A percentile compares a stretch with the other conserved stretches of the same genome.
These are phyloP conservation scores for Alternaria sp. DNA, from an alignment of 2,329 filamentous ascomycete species.

Conservation along the genomic window DNA sequence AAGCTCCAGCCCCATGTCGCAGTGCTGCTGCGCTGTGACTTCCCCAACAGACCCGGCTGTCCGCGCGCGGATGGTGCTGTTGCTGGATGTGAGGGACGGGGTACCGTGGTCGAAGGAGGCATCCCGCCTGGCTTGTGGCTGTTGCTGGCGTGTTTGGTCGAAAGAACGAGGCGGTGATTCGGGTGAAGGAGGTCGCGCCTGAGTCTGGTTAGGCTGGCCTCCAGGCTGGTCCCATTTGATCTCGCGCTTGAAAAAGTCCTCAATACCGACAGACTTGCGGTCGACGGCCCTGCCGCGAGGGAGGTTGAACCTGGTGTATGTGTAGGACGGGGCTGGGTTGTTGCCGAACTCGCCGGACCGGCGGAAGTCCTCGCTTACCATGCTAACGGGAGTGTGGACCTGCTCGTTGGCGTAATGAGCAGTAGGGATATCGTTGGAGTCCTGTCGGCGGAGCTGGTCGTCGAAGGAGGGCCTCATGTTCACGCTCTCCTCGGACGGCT, in stretches of 20 bases:
- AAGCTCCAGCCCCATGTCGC: slow-evolving; percentile 85
- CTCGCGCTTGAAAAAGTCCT: slow-evolving; percentile 53
- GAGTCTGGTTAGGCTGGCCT: slow-evolving; percentile 41
- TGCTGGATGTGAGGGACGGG: slow-evolving; percentile 50
- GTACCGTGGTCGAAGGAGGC: slow-evolving; percentile 33
- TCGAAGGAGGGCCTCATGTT: slow-evolving; percentile 50
- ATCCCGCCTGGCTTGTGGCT: slow-evolving; percentile 12
- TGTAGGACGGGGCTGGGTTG: slow-evolving; percentile 73
- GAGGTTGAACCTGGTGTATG: slow-evolving; percentile 82
- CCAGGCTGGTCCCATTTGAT: slow-evolving; percentile 66
- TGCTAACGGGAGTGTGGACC: slow-evolving; percentile 72
- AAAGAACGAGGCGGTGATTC: slow-evolving; percentile 49
- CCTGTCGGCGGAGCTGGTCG: slow-evolving; percentile 46
- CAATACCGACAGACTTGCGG: slow-evolving; percentile 55
- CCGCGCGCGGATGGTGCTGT: slow-evolving; percentile 55
- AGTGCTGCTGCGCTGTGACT: slow-evolving; percentile 83
- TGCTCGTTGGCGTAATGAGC: slow-evolving; percentile 69
- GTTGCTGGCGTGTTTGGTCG: slow-evolving; percentile 31
- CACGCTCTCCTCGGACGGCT: slow-evolving; percentile 45
- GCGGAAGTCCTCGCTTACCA: slow-evolving; percentile 72
- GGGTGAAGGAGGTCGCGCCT: slow-evolving; percentile 46
- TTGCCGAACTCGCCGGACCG: slow-evolving; percentile 59
- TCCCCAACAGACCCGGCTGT: slow-evolving; percentile 59
- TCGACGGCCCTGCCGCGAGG: slow-evolving; percentile 83
- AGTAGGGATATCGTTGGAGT: slow-evolving; percentile 55